These are phyloP conservation scores for Termitomyces eurrhizus DNA, from an alignment of 768 basidiomycete species.

Conservation along the genomic window DNA sequence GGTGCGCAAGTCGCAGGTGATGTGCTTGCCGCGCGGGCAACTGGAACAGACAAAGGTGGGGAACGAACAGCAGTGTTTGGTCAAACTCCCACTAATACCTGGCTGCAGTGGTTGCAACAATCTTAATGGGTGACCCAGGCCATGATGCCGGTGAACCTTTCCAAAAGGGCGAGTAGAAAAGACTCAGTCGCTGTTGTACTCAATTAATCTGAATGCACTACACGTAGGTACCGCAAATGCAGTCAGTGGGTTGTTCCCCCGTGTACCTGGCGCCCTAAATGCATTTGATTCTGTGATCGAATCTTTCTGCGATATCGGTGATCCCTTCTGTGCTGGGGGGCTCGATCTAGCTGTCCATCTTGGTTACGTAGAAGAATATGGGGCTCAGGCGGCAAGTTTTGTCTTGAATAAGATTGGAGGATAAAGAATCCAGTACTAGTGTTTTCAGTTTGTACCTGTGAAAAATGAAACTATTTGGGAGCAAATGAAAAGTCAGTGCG, in stretches of 20 bases:
- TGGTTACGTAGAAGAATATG: constrained; percentile 24
- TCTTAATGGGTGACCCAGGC: constrained; percentile 15
- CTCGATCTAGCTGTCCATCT: constrained; percentile 16
- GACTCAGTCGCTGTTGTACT: not conserved
- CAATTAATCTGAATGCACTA: not conserved
- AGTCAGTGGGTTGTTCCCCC: constrained; percentile 11
- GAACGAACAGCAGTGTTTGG: not conserved
- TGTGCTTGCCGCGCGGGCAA: constrained; percentile 8
- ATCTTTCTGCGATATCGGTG: constrained; percentile 24
- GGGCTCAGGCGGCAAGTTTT: constrained; percentile 22
- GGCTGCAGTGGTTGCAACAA: constrained; percentile 6
- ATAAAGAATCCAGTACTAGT: constrained; percentile 1
- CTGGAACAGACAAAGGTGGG: constrained; percentile 9
- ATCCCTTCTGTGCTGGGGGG: constrained; percentile 28
- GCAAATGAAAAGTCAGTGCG: too few species aligned
- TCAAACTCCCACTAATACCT: not conserved
- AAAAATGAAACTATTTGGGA: not conserved
- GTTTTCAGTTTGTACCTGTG: too few species aligned
- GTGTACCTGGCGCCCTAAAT: constrained; percentile 7
- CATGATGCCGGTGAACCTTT: constrained; percentile 12
- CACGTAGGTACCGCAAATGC: constrained; percentile 9
- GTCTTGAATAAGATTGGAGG: constrained; percentile 25
- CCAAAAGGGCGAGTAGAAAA: constrained; percentile 7
- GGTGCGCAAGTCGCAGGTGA: constrained; percentile 15
- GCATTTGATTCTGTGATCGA: constrained; percentile 8